phyloP scores from a whole-genome alignment of 2,329 filamentous ascomycete genomes.

The Aspergillus fijiensis region DNA sequence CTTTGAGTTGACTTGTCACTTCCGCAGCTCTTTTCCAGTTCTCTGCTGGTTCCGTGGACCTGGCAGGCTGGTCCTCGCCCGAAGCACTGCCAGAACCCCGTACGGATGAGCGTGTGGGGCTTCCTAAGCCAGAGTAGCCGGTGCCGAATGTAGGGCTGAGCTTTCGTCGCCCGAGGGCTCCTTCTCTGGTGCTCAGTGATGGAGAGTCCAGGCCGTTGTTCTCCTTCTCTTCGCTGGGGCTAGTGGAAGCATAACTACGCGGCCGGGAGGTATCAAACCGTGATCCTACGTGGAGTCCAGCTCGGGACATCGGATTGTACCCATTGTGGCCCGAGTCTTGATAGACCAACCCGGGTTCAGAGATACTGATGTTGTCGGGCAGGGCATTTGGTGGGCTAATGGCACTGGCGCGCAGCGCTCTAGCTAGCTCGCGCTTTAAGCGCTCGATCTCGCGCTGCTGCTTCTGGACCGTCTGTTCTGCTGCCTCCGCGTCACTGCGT shows the following conservation, averaged over 20 bases:
- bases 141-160: conserved; percentile 45
- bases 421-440: conserved; percentile 77
- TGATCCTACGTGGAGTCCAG: conserved; percentile 38
- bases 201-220: conserved; percentile 53
- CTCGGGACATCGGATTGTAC: conserved; percentile 29
- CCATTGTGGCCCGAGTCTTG: conserved; percentile 37
- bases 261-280: conserved; percentile 44
- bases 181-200: conserved; percentile 30
- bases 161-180: conserved; percentile 41
- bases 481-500: conserved; percentile 82
- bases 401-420: conserved; percentile 45
- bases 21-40: conserved; percentile 97
- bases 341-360: conserved; percentile 51
- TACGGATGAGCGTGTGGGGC: conserved; percentile 39
- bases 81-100: conserved; percentile 37
- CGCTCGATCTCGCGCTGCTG: conserved; percentile 86
- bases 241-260: conserved; percentile 45
- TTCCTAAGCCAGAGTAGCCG: conserved; percentile 36
- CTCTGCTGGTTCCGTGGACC: conserved; percentile 63
- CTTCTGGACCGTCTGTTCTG: conserved; percentile 81
- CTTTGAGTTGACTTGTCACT: conserved; percentile 95
- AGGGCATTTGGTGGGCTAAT: conserved; percentile 37
- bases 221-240: conserved; percentile 74
- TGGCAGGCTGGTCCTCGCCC: conserved; percentile 35
- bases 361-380: conserved; percentile 55